Evolutionary conservation across 345 rosid species (phyloP).

Genomic region (Gossypium anomalum): DNA sequence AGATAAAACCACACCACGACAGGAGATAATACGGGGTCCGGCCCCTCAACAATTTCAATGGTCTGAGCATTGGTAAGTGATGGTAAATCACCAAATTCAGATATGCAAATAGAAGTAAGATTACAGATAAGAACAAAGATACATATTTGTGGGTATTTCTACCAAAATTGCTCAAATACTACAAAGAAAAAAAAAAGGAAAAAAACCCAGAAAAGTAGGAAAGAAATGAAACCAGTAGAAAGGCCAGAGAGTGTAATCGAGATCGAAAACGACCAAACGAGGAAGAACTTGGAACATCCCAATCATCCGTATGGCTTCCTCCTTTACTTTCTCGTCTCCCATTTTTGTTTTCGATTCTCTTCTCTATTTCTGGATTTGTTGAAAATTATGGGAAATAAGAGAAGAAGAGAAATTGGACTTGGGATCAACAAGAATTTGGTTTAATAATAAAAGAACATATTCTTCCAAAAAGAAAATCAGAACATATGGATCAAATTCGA

Average conservation of each 20-base stretch:
- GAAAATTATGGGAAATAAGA: neutral
- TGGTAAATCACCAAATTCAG: too few relatives aligned
- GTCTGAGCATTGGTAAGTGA: too few relatives aligned
- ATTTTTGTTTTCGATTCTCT: constrained; percentile 15
- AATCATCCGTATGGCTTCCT: constrained; percentile 48
- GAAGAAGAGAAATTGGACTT: neutral
- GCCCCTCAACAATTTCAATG: too few relatives aligned
- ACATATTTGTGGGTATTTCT: neutral
- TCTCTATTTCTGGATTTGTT: neutral
- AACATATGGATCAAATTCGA: neutral
- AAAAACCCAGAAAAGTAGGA: neutral
- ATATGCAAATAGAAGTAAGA: too few relatives aligned
- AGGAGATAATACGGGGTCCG: too few relatives aligned
- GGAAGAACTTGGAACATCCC: constrained; percentile 64
- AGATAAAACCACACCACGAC: too few relatives aligned
- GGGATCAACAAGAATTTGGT: neutral
- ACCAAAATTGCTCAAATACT: neutral
- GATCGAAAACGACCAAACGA: constrained; percentile 67
- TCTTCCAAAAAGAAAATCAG: neutral
- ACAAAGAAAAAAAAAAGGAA: too few relatives aligned
- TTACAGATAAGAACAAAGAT: neutral
- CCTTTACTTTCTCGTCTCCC: constrained; percentile 59
- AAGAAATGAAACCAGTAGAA: constrained; percentile 54
- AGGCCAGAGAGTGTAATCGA: constrained; percentile 88
- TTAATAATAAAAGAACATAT: neutral